These are phyloP conservation scores for Psophocarpus tetragonolobus DNA, from an alignment of 306 rosid species.

Conservation along the genomic window DNA sequence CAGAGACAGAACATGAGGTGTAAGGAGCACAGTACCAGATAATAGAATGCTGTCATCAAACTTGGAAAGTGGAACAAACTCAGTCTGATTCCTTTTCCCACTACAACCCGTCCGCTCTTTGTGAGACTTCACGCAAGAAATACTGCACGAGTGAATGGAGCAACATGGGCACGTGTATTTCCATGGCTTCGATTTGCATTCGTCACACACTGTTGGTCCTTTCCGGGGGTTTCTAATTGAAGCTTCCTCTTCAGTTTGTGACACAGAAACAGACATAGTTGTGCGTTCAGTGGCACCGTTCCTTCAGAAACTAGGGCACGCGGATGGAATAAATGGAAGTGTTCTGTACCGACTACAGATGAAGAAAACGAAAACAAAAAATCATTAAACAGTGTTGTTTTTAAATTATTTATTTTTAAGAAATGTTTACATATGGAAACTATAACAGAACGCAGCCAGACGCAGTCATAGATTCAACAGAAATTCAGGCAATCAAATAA, in stretches of 20 bases:
- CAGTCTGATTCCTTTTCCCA: constrained; percentile 70
- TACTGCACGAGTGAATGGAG: constrained; percentile 75
- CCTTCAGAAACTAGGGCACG: neutral
- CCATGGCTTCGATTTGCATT: constrained; percentile 67
- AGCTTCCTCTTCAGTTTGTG: constrained; percentile 37
- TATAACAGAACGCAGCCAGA: too few species aligned
- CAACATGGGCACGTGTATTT: constrained; percentile 91
- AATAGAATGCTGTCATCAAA: constrained; percentile 63
- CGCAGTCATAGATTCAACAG: too few species aligned
- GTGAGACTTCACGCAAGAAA: constrained; percentile 84
- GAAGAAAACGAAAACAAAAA: neutral
- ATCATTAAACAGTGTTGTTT: neutral
- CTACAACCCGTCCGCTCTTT: constrained; percentile 69
- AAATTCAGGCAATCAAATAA: too few species aligned
- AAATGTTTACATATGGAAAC: too few species aligned
- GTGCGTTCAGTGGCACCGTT: neutral
- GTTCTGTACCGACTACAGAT: neutral
- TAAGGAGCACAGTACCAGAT: constrained; percentile 57
- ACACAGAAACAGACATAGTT: neutral
- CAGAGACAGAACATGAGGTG: constrained; percentile 1
- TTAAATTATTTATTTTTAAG: neutral
- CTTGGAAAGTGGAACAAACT: constrained; percentile 73
- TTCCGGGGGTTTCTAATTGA: constrained; percentile 20
- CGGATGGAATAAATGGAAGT: neutral
- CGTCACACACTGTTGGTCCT: constrained; percentile 49